Percentiles rank a stretch among this genome's conserved stretches.
These are phyloP conservation scores for Cladosporium sp. DNA, from an alignment of 2,329 filamentous ascomycete species.

Conservation along the genomic window DNA sequence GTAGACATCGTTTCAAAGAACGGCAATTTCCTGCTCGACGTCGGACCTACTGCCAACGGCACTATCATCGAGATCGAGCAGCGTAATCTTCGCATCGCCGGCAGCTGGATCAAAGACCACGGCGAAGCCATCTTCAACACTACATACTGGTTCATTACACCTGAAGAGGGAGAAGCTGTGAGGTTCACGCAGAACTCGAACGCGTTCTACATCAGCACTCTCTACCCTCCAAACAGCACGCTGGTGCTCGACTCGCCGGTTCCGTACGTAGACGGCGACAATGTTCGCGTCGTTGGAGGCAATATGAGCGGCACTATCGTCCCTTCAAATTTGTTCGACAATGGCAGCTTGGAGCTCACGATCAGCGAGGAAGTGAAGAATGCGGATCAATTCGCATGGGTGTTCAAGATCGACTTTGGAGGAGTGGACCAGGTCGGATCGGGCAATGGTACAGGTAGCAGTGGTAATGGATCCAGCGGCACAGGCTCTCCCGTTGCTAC, in stretches of 20 bases:
- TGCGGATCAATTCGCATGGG: conserved; percentile 41
- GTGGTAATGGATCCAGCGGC: background rate
- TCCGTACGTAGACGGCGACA: conserved; percentile 46
- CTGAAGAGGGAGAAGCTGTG: conserved; percentile 42
- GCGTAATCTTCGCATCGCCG: conserved; percentile 47
- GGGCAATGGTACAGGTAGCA: background rate
- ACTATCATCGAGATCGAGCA: conserved; percentile 49
- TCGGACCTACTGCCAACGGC: conserved; percentile 55
- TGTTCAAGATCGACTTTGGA: conserved; percentile 38
- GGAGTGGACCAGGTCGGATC: conserved; percentile 9
- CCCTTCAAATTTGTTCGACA: conserved; percentile 21
- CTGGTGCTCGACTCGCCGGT: conserved; percentile 42
- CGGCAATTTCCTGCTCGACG: conserved; percentile 54
- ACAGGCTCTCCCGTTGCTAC: conserved; percentile 7
- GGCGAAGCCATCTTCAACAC: conserved; percentile 56
- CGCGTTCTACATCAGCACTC: conserved; percentile 50
- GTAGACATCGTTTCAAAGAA: conserved; percentile 54
- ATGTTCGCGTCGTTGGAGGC: conserved; percentile 43
- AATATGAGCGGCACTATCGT: conserved; percentile 27
- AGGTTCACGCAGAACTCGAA: conserved; percentile 51
- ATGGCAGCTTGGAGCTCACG: conserved; percentile 32
- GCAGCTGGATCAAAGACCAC: conserved; percentile 52
- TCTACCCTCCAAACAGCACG: conserved; percentile 41
- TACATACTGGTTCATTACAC: conserved; percentile 50
- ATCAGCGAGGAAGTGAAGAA: conserved; percentile 31